Evolutionary conservation across 2,329 filamentous ascomycete species (phyloP), one percentile per base, ranked within the genome.

Genomic region (Simplicillium sp.): DNA sequence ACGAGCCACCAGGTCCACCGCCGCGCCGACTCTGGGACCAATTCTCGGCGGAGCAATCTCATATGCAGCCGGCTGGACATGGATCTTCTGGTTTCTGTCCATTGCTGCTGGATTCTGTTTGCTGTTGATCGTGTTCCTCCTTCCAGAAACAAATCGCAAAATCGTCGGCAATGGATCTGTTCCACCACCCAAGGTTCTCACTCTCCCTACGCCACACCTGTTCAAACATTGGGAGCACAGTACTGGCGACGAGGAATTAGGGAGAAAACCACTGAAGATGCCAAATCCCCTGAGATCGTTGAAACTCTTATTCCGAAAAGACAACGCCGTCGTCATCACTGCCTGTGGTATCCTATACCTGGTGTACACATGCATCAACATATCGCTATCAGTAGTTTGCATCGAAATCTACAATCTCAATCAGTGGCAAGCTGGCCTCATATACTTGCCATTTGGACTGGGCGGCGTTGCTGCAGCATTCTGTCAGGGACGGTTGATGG

Each of bases 41-140:
- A 53, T 61, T 11, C 51, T 54, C 1, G 60, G 61, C 3, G 61
- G 59, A 1, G 57, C 55, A 38, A 42, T 65, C 13, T 47, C 54
- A 1, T 48, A 61, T 43, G 50, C 47, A 0, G 51, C 50, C n/a
- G 58, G 59, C 7, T 65, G 61, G 61, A 43, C 54, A 3, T 64
- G 60, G 60, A 51, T 60, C 4, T 65, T 65, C 36, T 63, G 61
- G 60, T 52, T 64, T 6, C 54, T 64, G 18, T 47, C 54, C 1
- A 64, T 65, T 32, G 46, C 56, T 7, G 48, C 53, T 4, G 54
- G 46, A 9, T 32, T 41, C 7, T 48, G 48, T 25, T 44, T 54
- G 3, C 20, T 50, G 3, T 38, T 43, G 4, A 46, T 54, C 11
- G 34, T 46, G 1, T 9, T 52, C 2, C 49, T 51, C 38, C 47